Conservation (phyloP, 116 monocot genomes). For the Cymodocea nodosa region DNA sequence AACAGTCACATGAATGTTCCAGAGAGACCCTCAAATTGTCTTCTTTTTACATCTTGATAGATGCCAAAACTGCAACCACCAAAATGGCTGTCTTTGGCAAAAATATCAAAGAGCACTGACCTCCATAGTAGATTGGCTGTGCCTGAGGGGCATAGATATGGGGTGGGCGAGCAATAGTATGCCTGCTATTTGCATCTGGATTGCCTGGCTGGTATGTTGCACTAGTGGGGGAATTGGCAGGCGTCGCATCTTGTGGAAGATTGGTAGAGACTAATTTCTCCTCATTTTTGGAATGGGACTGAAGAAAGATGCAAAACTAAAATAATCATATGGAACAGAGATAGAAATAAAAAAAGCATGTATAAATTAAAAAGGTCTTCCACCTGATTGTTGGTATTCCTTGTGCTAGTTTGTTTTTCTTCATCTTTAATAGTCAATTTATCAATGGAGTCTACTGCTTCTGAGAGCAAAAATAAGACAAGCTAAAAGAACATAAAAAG, state of each 20-base stretch:
- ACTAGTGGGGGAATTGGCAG: constrained; percentile 21
- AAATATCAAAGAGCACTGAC: constrained; percentile 17
- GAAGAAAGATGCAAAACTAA: constrained; percentile 1
- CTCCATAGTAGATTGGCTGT: constrained; percentile 39
- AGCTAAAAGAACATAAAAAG: not conserved
- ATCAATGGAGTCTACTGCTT: constrained; percentile 21
- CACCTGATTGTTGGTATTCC: constrained; percentile 42
- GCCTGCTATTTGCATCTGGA: constrained; percentile 25
- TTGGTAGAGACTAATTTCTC: constrained; percentile 21
- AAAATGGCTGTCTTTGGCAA: not conserved
- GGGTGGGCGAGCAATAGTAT: constrained; percentile 16
- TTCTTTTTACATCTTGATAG: too few species aligned
- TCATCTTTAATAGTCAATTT: constrained; percentile 19
- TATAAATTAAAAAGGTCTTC: not conserved
- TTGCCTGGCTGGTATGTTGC: constrained; percentile 19
- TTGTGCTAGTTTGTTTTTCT: constrained; percentile 19
- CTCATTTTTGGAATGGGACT: constrained; percentile 35
- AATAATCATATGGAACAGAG: not conserved
- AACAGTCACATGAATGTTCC: too few species aligned
- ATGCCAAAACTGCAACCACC: too few species aligned
- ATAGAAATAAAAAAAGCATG: not conserved
- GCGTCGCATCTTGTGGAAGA: constrained; percentile 23
- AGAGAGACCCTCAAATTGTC: too few species aligned
- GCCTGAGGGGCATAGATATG: constrained; percentile 48
- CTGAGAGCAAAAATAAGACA: constrained; percentile 13